Evolutionary conservation across 345 rosid genomes (phyloP).

Genomic region (Physaria fendleri): DNA sequence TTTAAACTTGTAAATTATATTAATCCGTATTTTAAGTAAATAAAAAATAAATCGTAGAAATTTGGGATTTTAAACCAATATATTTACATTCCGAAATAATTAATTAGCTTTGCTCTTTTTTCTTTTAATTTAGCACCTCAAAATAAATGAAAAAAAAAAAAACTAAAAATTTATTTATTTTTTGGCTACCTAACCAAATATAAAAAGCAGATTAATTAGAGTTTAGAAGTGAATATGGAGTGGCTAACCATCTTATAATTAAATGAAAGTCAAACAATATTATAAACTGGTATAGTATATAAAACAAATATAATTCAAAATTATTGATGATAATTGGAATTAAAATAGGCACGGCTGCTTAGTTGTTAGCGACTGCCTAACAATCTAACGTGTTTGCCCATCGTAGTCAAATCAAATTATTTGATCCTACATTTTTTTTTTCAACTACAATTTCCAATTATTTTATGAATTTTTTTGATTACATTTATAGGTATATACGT

Average conservation of each 20-base stretch:
- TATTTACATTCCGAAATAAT: not conserved
- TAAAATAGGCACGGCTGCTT: conserved; percentile 12
- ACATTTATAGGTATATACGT: too few species aligned
- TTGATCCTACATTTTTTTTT: conserved; percentile 1
- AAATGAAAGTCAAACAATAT: conserved; percentile 19
- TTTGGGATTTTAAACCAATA: not conserved
- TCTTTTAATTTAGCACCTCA: not conserved
- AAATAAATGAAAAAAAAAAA: not conserved
- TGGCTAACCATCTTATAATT: conserved; percentile 11
- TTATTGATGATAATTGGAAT: not conserved
- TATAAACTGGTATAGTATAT: not conserved
- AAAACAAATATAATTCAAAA: not conserved
- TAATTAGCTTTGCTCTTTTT: not conserved
- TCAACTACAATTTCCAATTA: not conserved
- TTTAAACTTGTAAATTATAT: not conserved
- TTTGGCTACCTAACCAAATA: conserved; percentile 12
- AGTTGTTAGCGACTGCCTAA: conserved; percentile 30
- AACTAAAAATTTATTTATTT: not conserved
- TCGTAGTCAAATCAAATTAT: conserved; percentile 29
- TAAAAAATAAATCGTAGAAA: not conserved
- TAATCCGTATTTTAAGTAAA: not conserved
- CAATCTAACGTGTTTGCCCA: conserved; percentile 30
- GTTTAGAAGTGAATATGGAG: not conserved
- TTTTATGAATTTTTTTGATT: not conserved
- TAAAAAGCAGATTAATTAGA: not conserved